These are phyloP conservation scores for Asterophora lycoperdoides DNA, from an alignment of 768 basidiomycete genomes.

Conservation along the genomic window DNA sequence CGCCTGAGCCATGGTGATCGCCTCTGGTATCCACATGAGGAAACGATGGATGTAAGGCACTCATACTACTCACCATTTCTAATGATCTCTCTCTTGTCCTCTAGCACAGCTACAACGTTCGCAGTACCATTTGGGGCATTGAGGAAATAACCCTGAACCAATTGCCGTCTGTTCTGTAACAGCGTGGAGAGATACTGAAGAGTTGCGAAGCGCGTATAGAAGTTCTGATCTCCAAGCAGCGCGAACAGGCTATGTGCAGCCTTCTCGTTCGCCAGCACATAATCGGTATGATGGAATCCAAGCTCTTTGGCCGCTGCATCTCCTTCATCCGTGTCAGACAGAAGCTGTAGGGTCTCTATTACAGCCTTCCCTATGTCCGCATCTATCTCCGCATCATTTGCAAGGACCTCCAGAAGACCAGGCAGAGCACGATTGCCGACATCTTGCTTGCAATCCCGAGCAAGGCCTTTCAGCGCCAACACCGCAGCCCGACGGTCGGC, in stretches of 20 bases:
- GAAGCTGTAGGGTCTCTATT: conserved; percentile 79
- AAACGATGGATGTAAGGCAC: background rate
- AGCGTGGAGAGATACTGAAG: conserved; percentile 79
- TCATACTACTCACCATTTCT: conserved; percentile 62
- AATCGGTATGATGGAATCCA: conserved; percentile 82
- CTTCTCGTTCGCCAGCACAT: conserved; percentile 67
- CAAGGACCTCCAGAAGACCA: conserved; percentile 75
- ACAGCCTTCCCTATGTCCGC: conserved; percentile 89
- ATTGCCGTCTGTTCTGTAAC: conserved; percentile 75
- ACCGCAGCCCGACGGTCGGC: conserved; percentile 92
- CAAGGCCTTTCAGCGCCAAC: conserved; percentile 88
- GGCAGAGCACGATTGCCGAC: conserved; percentile 76
- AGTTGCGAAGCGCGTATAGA: conserved; percentile 82
- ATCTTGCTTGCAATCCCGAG: conserved; percentile 86
- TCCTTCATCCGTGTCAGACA: conserved; percentile 77
- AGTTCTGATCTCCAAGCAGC: conserved; percentile 69
- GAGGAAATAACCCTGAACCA: conserved; percentile 88
- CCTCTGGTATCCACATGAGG: conserved; percentile 47
- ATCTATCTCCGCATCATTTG: conserved; percentile 88
- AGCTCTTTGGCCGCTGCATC: conserved; percentile 51
- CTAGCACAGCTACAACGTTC: conserved; percentile 69
- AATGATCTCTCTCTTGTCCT: conserved; percentile 86
- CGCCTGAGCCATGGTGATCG: conserved; percentile 74
- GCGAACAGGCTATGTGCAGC: conserved; percentile 71
- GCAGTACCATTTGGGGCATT: conserved; percentile 74